Conservation (phyloP, 495 filamentous ascomycete genomes). For the Chaetomium cochliodes region DNA sequence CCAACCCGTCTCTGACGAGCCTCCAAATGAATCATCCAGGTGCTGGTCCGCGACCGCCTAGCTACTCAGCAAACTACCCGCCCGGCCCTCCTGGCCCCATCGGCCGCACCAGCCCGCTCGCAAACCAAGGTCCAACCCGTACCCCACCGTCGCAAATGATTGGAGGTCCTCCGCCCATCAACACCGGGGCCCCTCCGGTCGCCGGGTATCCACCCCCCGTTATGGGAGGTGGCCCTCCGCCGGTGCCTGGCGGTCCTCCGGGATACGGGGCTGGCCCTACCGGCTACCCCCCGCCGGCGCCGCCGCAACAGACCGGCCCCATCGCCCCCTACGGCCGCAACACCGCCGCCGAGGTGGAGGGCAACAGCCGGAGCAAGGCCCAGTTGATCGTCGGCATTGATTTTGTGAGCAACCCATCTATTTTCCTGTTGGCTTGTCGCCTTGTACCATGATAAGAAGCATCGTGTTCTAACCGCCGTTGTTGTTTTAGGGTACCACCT, state of each 20-base stretch:
- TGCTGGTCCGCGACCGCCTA: conserved; percentile 64
- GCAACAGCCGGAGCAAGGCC: conserved; percentile 74
- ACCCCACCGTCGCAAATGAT: conserved; percentile 61
- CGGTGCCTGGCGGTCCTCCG: conserved; percentile 52
- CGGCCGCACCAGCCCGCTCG: conserved; percentile 51
- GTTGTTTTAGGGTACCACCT: conserved; percentile 62
- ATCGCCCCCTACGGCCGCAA: conserved; percentile 52
- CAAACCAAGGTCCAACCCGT: conserved; percentile 46
- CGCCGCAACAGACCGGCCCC: conserved; percentile 42
- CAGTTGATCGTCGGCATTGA: conserved; percentile 80
- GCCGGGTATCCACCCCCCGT: conserved; percentile 56
- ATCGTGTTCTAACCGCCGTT: conserved; percentile 27
- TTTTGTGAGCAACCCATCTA: conserved; percentile 60
- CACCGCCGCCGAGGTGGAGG: conserved; percentile 79
- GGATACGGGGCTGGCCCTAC: conserved; percentile 39
- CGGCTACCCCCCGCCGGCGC: conserved; percentile 47
- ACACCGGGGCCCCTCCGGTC: conserved; percentile 57
- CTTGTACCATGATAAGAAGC: not conserved
- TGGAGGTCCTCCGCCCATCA: conserved; percentile 71
- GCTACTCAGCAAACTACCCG: conserved; percentile 65
- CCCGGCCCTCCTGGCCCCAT: conserved; percentile 54
- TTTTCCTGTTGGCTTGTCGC: not conserved
- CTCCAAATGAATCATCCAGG: conserved; percentile 59
- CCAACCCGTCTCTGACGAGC: conserved; percentile 50
- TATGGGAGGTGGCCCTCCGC: conserved; percentile 52